Base-by-base conservation (phyloP, 2,329 filamentous ascomycete genomes). In the Onygenales sp. region DNA sequence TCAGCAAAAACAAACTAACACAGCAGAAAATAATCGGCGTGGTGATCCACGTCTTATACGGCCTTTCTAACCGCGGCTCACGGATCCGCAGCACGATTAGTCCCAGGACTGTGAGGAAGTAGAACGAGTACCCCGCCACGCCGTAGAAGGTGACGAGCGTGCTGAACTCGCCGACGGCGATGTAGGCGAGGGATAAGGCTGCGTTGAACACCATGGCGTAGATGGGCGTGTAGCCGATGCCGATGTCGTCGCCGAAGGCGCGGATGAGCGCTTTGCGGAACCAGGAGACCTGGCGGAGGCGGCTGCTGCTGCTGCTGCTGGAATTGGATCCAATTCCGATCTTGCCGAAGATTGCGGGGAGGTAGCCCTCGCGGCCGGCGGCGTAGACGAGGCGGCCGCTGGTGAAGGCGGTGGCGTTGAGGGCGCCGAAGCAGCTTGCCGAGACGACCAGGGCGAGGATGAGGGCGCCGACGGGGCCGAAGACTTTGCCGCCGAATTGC, bases 1-100 rank as follows among this genome's bases (percentile, higher is more conserved):
- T 91, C 43, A 98, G 80, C 59, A 98, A 71, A 66, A 98, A 98
- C 59, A 98, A 70, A 67, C 89, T 95, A 41, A 98, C 93, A 66
- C 93, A 98, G 78, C 93, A 98, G 69, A 98, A 98, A 54, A 96
- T 92, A 59, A 98, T 92, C 9, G 93, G 93, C 2, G 93, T 98
- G 0, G 86, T 86, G 64, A 98, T 95, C 93, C 92, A 98, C 2
- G 91, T 95, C 68, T 84, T 85, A 72, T 98, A 98, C 0, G 93
- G 92, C 31, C 93, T 76, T 68, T 96, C 90, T 45, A 98, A 78
- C 57, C 85, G 78, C 3, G 93, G 93, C 69, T 98, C 93, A 57
- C 81, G 81, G 33, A 97, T 89, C 33, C 93, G 80, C 57, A 98
- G 77, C 51, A 98, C 81, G 58, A 98, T 96, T 48, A 98, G 78